phyloP scores from a whole-genome alignment of 2,329 filamentous ascomycete genomes.

The Cladophialophora bantiana region DNA sequence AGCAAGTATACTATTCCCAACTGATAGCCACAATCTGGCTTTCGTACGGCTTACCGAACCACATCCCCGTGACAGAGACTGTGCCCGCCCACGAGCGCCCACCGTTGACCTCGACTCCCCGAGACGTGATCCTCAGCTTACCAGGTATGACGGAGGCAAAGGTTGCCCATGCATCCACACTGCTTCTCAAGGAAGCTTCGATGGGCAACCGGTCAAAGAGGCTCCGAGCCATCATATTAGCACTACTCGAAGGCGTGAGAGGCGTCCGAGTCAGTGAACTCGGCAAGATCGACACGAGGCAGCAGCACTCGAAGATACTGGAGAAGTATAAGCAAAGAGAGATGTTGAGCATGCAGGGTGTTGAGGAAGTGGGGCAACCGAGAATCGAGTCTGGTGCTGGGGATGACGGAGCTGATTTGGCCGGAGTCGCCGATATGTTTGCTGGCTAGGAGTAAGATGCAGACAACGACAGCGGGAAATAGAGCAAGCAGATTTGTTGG shows the following conservation, averaged over 20 bases:
- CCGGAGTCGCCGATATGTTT: constrained; percentile 63
- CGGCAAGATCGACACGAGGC: constrained; percentile 70
- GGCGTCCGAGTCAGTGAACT: constrained; percentile 93
- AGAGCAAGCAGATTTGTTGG: too few relatives aligned
- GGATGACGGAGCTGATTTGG: constrained; percentile 58
- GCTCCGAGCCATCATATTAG: constrained; percentile 81
- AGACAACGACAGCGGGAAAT: not conserved
- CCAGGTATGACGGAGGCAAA: constrained; percentile 75
- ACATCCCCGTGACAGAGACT: constrained; percentile 35
- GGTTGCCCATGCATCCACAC: constrained; percentile 69
- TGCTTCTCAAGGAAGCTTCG: constrained; percentile 63
- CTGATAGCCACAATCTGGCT: constrained; percentile 86
- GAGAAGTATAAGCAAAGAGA: constrained; percentile 41
- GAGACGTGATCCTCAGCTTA: constrained; percentile 76
- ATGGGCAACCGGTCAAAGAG: constrained; percentile 66
- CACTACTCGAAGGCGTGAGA: constrained; percentile 83
- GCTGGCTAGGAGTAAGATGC: constrained; percentile 43
- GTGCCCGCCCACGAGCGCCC: constrained; percentile 35
- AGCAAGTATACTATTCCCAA: constrained; percentile 88
- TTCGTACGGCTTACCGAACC: constrained; percentile 65
- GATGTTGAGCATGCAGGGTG: constrained; percentile 38
- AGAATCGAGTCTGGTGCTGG: constrained; percentile 54
- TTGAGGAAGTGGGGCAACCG: constrained; percentile 44
- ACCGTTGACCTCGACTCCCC: constrained; percentile 71
- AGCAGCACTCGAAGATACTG: constrained; percentile 37